phyloP scores from a whole-genome alignment of 306 rosid genomes.

The Acacia confusa region DNA sequence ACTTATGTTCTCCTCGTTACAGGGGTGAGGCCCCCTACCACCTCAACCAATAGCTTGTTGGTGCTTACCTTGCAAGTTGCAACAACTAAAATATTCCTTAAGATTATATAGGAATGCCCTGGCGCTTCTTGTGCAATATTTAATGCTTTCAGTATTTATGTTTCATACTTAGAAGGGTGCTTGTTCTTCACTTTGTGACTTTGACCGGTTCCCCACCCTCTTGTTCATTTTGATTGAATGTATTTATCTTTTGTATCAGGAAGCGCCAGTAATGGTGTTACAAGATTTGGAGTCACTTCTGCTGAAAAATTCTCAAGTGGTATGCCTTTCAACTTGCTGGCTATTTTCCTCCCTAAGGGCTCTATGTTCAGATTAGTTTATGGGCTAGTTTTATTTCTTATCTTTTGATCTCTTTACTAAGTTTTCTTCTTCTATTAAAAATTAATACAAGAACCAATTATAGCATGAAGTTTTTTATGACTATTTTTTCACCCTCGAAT shows the following conservation, averaged over 20 bases:
- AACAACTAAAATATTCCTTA: not conserved
- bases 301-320: constrained; percentile 74
- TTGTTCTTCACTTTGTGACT: constrained; percentile 27
- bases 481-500: not conserved
- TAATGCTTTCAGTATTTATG: not conserved
- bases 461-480: not conserved
- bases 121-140: not conserved
- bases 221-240: constrained; percentile 27
- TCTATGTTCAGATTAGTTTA: constrained; percentile 11
- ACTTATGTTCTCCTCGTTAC: no score
- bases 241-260: constrained; percentile 54
- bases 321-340: constrained; percentile 35
- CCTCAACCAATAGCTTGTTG: no score
- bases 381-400: constrained; percentile 16
- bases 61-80: not conserved
- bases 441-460: not conserved
- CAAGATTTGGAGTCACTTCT: constrained; percentile 79
- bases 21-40: no score
- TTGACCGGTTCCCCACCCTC: not conserved
- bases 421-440: not conserved
- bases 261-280: constrained; percentile 63
- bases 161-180: constrained; percentile 17
- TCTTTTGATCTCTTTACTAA: not conserved
- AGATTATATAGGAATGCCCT: not conserved
- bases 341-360: constrained; percentile 9